These are phyloP conservation scores for Microdochium bolleyi DNA, from an alignment of 2,329 filamentous ascomycete species.

Conservation along the genomic window DNA sequence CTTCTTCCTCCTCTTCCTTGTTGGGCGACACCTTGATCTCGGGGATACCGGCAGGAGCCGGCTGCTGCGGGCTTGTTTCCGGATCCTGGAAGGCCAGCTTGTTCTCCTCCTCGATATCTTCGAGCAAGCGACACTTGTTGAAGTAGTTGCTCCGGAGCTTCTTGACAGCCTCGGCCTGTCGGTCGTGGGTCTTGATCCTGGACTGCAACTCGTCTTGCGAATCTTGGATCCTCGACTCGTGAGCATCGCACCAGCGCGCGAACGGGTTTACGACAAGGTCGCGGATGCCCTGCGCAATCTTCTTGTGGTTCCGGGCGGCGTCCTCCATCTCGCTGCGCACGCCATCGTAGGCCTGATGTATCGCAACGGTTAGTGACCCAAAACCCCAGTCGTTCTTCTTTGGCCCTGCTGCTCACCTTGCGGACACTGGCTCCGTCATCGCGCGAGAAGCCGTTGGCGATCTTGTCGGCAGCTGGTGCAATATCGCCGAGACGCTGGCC, in stretches of 20 bases:
- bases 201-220: conserved; percentile 90
- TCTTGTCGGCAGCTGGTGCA: conserved; percentile 70
- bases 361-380: not conserved
- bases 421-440: conserved; percentile 94
- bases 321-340: conserved; percentile 89
- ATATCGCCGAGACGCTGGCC: conserved; percentile 76
- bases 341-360: conserved; percentile 76
- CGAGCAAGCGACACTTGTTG: conserved; percentile 94
- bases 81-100: conserved; percentile 95
- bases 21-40: conserved; percentile 82
- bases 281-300: conserved; percentile 93
- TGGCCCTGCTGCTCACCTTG: conserved; percentile 56
- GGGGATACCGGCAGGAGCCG: conserved; percentile 42
- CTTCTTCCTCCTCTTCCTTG: conserved; percentile 61
- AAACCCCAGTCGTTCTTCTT: not conserved
- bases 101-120: conserved; percentile 97
- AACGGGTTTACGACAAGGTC: conserved; percentile 94
- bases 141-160: conserved; percentile 96
- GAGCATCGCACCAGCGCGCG: conserved; percentile 90
- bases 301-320: conserved; percentile 81
- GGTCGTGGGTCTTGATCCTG: conserved; percentile 87
- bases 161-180: conserved; percentile 81
- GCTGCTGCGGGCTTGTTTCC: conserved; percentile 55
- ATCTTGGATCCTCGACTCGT: conserved; percentile 82
- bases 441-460: conserved; percentile 74